A percentile compares a stretch with the other conserved stretches of the same genome.
phyloP scores from a whole-genome alignment of 2,329 filamentous ascomycete species.

The Fusarium pseudograminearum region DNA sequence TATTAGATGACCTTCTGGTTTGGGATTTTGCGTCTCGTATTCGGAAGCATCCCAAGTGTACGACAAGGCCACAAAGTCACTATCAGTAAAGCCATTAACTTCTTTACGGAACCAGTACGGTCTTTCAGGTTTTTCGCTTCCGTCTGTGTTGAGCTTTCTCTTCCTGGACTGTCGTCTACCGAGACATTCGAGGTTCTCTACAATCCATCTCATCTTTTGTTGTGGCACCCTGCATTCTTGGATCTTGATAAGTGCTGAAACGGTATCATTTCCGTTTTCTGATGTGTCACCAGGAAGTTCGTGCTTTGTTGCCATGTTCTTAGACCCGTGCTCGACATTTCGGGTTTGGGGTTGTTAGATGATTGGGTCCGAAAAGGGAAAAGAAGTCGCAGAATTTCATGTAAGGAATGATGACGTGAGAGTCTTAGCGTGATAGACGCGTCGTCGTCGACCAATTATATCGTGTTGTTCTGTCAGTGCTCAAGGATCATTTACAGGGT shows the following conservation, averaged over 20 bases:
- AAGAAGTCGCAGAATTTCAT: conserved; percentile 1
- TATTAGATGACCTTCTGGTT: conserved; percentile 10
- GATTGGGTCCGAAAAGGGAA: neutral
- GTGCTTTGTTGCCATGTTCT: conserved; percentile 8
- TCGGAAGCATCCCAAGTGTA: conserved; percentile 39
- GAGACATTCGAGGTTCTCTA: conserved; percentile 40
- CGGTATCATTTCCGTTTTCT: neutral
- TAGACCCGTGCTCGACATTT: neutral
- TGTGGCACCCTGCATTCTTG: conserved; percentile 24
- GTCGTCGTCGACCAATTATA: conserved; percentile 14
- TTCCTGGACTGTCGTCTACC: conserved; percentile 10
- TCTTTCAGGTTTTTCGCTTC: neutral
- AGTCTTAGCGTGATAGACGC: neutral
- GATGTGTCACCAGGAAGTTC: neutral
- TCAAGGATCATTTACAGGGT: neutral
- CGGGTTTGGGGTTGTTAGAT: neutral
- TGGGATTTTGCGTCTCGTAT: conserved; percentile 9
- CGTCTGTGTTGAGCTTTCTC: neutral
- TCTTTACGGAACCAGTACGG: conserved; percentile 27
- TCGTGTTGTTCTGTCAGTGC: fast-evolving
- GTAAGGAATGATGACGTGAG: conserved; percentile 1
- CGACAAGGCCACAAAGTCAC: conserved; percentile 23
- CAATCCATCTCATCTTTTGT: conserved; percentile 41
- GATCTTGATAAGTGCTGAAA: conserved; percentile 16
- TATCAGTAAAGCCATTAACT: conserved; percentile 22